Percentiles rank a stretch among this genome's conserved stretches.
These are phyloP conservation scores for Volvariella surrecta DNA, from an alignment of 1,284 basidiomycete genomes.

Conservation along the genomic window DNA sequence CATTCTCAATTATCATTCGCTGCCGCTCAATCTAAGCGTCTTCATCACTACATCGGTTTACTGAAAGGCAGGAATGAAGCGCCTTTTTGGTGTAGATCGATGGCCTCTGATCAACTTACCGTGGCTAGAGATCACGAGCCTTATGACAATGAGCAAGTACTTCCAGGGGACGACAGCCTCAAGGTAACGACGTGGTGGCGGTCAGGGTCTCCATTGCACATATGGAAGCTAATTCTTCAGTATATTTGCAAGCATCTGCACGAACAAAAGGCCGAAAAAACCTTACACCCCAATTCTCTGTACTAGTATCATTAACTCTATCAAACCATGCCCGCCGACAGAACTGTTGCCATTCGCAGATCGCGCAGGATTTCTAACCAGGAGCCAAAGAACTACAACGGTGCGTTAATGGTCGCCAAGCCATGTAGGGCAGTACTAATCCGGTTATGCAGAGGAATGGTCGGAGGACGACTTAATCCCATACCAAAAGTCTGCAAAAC, in stretches of 20 bases:
- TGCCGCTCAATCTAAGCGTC: too few species aligned
- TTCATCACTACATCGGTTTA: too few species aligned
- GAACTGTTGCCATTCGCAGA: slow-evolving; percentile 6
- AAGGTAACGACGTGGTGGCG: too few species aligned
- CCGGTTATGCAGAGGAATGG: not conserved
- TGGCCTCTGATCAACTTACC: too few species aligned
- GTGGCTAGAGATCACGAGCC: too few species aligned
- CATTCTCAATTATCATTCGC: too few species aligned
- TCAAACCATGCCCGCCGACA: not conserved
- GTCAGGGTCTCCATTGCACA: too few species aligned
- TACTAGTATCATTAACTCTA: not conserved
- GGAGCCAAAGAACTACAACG: slow-evolving; percentile 20
- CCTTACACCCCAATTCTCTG: not conserved
- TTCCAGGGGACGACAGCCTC: too few species aligned
- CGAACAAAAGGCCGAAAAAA: not conserved
- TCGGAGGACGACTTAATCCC: not conserved
- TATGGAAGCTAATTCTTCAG: too few species aligned
- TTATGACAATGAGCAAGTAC: too few species aligned
- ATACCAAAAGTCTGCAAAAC: not conserved
- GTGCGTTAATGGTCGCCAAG: slow-evolving; percentile 12
- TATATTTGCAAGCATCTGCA: slow-evolving; percentile 3
- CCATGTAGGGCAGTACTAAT: not conserved
- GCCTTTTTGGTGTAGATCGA: too few species aligned
- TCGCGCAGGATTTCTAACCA: slow-evolving; percentile 25
- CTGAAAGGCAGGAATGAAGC: too few species aligned